A percentile compares a stretch with the other conserved stretches of the same genome.
These are phyloP conservation scores for Agaricus sinodeliciosus DNA, from an alignment of 768 basidiomycete genomes.

Conservation along the genomic window DNA sequence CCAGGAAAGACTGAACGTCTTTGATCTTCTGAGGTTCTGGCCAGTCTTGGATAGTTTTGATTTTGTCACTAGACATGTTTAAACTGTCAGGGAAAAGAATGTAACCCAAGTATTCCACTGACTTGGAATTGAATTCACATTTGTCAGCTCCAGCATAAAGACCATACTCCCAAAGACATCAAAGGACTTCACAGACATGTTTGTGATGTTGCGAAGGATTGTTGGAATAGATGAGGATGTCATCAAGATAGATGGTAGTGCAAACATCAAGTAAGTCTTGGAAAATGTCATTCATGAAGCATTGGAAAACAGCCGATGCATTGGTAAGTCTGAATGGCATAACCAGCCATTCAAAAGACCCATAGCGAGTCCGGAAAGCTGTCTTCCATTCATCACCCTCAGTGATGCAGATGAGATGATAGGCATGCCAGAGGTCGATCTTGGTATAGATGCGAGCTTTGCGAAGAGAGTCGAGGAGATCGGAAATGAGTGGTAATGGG, in stretches of 20 bases:
- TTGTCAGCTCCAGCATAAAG: slow-evolving; percentile 28
- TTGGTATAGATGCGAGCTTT: too few relatives aligned
- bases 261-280: slow-evolving; percentile 23
- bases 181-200: slow-evolving; percentile 25
- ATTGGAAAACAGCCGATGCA: slow-evolving; percentile 28
- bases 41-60: too few relatives aligned
- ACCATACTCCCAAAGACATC: slow-evolving; percentile 16
- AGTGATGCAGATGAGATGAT: slow-evolving; percentile 27
- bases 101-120: slow-evolving; percentile 32
- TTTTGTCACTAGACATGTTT: too few relatives aligned
- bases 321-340: slow-evolving; percentile 30
- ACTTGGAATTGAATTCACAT: slow-evolving; percentile 22
- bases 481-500: too few relatives aligned
- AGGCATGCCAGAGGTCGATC: slow-evolving; percentile 30
- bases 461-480: too few relatives aligned
- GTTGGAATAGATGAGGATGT: slow-evolving; percentile 32
- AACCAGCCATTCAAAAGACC: slow-evolving; percentile 30
- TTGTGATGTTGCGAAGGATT: slow-evolving; percentile 17
- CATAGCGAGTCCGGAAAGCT: slow-evolving; percentile 19
- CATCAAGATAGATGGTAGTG: slow-evolving; percentile 28
- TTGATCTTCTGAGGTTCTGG: too few relatives aligned
- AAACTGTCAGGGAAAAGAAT: slow-evolving; percentile 24
- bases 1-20: too few relatives aligned
- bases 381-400: slow-evolving; percentile 36
- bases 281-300: slow-evolving; percentile 28